Percentiles rank a stretch among this genome's conserved stretches.
Conservation (phyloP, 148 eudicot species). For the Vaccinium myrtillus region DNA sequence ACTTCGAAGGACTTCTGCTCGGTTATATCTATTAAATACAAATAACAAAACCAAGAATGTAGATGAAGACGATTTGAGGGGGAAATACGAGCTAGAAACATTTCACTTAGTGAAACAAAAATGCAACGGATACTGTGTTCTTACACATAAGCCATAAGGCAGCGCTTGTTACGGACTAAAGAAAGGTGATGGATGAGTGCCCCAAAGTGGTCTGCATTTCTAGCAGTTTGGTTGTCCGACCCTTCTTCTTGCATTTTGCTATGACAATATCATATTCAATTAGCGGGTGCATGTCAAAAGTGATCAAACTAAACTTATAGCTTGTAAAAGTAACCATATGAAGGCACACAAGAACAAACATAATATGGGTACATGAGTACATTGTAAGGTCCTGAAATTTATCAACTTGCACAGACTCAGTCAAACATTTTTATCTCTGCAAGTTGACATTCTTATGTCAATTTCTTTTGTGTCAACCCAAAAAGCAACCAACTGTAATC, state of each 20-base stretch:
- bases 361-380: neutral
- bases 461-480: neutral
- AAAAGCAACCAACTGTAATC: neutral
- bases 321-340: neutral
- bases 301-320: neutral
- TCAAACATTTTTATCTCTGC: neutral
- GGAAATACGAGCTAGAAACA: neutral
- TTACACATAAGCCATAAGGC: conserved; percentile 90
- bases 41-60: conserved; percentile 6
- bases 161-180: conserved; percentile 86
- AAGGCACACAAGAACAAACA: neutral
- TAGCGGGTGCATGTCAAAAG: neutral
- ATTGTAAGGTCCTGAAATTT: neutral
- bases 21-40: conserved; percentile 51
- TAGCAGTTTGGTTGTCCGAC: conserved; percentile 51
- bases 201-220: conserved; percentile 79
- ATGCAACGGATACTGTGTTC: conserved; percentile 2
- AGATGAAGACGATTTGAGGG: neutral
- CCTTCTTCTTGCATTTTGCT: conserved; percentile 91
- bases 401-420: neutral
- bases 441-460: conserved; percentile 4
- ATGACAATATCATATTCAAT: conserved; percentile 19
- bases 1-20: conserved; percentile 70
- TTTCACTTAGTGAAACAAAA: neutral
- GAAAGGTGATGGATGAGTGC: conserved; percentile 90